Percentiles rank a stretch among this genome's conserved stretches.
Conservation (phyloP, 2,329 filamentous ascomycete genomes). For the Karstenula rhodostoma region DNA sequence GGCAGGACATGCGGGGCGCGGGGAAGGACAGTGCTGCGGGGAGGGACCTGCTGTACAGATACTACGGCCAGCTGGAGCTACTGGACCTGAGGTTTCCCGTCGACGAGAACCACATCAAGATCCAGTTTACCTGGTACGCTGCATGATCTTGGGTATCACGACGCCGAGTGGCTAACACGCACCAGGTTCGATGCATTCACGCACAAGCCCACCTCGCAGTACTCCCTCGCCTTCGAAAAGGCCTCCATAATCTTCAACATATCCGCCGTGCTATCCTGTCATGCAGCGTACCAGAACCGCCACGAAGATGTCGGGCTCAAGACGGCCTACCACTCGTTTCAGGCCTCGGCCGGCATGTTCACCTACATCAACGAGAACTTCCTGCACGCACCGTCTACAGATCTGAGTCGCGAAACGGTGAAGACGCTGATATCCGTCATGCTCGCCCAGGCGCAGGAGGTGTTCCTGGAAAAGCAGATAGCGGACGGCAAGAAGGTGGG, state of each 20-base stretch:
- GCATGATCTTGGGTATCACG: not conserved
- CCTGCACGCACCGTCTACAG: conserved; percentile 93
- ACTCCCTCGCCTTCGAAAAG: conserved; percentile 96
- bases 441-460: conserved; percentile 94
- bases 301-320: conserved; percentile 93
- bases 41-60: conserved; percentile 91
- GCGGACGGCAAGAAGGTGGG: conserved; percentile 91
- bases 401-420: conserved; percentile 92
- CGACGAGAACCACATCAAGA: conserved; percentile 99
- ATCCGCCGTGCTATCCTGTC: conserved; percentile 92
- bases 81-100: conserved; percentile 95
- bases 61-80: conserved; percentile 96
- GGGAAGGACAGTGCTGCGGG: conserved; percentile 96
- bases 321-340: conserved; percentile 96
- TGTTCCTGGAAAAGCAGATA: conserved; percentile 96
- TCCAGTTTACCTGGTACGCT: conserved; percentile 92
- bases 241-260: conserved; percentile 99
- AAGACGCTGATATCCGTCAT: conserved; percentile 93
- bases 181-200: conserved; percentile 98
- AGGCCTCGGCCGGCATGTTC: conserved; percentile 98
- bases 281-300: conserved; percentile 91
- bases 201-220: conserved; percentile 95
- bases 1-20: conserved; percentile 97
- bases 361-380: conserved; percentile 99
- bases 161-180: conserved; percentile 29